Conservation (phyloP, 2,329 filamentous ascomycete species). For the Alternaria sp. region DNA sequence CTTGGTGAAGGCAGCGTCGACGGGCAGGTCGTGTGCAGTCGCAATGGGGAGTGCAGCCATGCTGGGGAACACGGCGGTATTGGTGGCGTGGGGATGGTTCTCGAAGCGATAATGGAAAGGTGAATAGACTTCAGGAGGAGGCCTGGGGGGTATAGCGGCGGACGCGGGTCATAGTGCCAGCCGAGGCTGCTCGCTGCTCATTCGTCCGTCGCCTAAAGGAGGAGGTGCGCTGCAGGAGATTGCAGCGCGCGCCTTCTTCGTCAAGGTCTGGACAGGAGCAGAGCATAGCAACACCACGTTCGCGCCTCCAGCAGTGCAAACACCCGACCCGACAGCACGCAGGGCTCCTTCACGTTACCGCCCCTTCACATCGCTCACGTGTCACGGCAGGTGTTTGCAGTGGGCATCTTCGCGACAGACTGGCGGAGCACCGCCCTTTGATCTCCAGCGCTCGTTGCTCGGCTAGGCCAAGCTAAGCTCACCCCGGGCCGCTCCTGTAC, state of each 20-base stretch:
- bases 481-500: constrained; percentile 38
- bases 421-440: constrained; percentile 19
- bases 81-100: constrained; percentile 30
- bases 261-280: constrained; percentile 19
- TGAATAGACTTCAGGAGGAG: constrained; percentile 20
- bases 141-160: constrained; percentile 23
- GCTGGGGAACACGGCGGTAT: constrained; percentile 8
- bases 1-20: constrained; percentile 39
- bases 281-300: background rate
- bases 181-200: background rate
- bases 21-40: constrained; percentile 16
- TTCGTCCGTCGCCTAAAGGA: constrained; percentile 15
- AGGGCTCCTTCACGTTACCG: background rate
- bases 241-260: constrained; percentile 36
- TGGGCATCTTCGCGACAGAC: background rate
- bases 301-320: background rate
- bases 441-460: constrained; percentile 28
- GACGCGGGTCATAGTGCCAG: constrained; percentile 12
- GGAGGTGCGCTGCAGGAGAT: constrained; percentile 36
- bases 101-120: constrained; percentile 23
- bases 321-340: background rate
- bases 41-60: constrained; percentile 11
- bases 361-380: background rate
- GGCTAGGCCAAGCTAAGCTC: constrained; percentile 36
- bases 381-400: background rate